Evolutionary conservation across 768 basidiomycete species (phyloP), one percentile per base, ranked within the genome.

Genomic region (Paxillus ammoniavirescens): DNA sequence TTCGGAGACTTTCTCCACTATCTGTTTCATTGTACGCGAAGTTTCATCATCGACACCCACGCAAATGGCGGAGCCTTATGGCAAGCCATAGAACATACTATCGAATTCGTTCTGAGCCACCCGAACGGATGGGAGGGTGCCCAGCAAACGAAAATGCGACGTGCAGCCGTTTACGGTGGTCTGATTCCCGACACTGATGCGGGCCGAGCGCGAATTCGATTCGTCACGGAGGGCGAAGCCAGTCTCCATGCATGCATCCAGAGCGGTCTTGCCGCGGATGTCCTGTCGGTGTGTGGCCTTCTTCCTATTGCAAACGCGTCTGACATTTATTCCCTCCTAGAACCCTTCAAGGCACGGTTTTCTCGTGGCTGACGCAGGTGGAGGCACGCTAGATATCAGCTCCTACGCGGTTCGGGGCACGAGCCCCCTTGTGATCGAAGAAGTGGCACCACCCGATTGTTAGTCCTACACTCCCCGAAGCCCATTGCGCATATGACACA

Each of bases 381-480:
- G 89, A 49, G 89, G 89, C 40, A 91, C 89, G 0, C 77, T 91
- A 44, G 89, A 91, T 65, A 87, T 91, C 60, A 88, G 86, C 57
- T 84, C 89, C 5, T 91, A 91, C 58, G 87, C 83, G 2, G 86
- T 91, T 49, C 82, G 83, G 7, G 84, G 78, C 47, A 83, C 84
- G 3, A 68, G 77, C 23, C 89, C 89, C 0, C 79, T 91, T 14
- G 81, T 86, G 14, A 90, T 91, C 60, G 89, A 91, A 65, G 89
- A 91, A 70, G 83, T 90, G 59, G 89, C 89, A 3, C 89, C 89
- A 23, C 87, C 89, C 10, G 89, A 91, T 68, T 91, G 89, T 87
- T 57, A 54, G 82, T 72, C 21, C 23, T 23, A 14, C 23, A 2
- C 42, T 15, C 56, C 23, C 30, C 17, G 30, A 37, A 21, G 31